Evolutionary conservation across 164 flowering plant species (phyloP).

Genomic region (Annona squamosa): DNA sequence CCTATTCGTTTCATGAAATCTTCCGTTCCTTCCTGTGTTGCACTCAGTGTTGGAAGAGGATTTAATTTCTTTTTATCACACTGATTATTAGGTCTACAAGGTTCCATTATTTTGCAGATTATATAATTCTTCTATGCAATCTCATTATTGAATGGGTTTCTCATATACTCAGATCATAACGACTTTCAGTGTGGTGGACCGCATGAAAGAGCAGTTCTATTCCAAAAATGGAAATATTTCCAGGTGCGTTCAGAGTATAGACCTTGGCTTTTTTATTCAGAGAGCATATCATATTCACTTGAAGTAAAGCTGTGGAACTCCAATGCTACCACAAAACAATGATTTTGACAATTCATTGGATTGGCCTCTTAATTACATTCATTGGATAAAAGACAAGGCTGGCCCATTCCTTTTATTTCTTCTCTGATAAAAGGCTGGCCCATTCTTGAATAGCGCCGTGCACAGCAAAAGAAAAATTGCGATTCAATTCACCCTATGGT

Average conservation of each 20-base stretch:
- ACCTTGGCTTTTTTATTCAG: neutral
- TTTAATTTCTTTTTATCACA: no score
- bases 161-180: conserved; percentile 60
- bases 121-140: neutral
- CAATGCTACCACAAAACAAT: neutral
- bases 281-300: neutral
- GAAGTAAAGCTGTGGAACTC: neutral
- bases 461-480: no score
- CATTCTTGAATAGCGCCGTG: no score
- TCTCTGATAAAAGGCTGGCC: no score
- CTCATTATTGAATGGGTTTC: neutral
- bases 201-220: conserved; percentile 84
- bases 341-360: neutral
- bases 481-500: no score
- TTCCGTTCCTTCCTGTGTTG: neutral
- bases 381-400: no score
- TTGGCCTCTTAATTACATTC: neutral
- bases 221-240: conserved; percentile 40
- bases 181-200: conserved; percentile 87
- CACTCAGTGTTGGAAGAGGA: neutral
- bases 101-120: neutral
- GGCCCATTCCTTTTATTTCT: no score
- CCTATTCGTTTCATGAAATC: neutral
- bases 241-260: conserved; percentile 31
- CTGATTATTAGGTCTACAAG: neutral